Evolutionary conservation across 2,329 filamentous ascomycete species (phyloP), one percentile per base, ranked within the genome.

Genomic region (Epichloe scottii): DNA sequence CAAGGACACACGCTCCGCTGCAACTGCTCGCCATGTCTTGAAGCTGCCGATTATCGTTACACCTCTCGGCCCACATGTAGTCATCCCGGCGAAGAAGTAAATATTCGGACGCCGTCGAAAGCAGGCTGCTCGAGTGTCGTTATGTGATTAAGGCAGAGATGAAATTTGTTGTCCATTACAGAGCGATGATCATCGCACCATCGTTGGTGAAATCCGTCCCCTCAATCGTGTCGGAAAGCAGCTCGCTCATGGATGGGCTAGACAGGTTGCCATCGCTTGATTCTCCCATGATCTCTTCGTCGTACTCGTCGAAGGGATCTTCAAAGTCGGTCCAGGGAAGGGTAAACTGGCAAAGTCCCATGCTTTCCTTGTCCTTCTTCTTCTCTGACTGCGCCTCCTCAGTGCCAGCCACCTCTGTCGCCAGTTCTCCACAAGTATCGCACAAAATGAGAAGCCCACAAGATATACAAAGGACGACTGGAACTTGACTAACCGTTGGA

Each of bases 401-500:
- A 38, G 55, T 51, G 44, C 53, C 53, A 46, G 52, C 53, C 53
- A 62, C 40, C 44, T 62, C 58, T 48, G 57, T 50, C 50, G 57
- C 57, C 50, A 61, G 53, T 33, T 60, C 55, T 37, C 62, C 62
- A 54, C 73, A 76, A 26, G 60, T 62, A 53, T 58, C 61, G 62
- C 74, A 77, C 45, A 62, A 59, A 53, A 77, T 66, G 55, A 71
- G 58, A 51, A 55, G 51, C 56, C 74, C 75, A 59, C 75, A 78
- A 53, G 67, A 62, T 50, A 73, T 63, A 64, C 74, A 79, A 54
- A 71, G 56, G 52, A 67, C 57, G 55, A 63, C 64, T 63, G 68
- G 63, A 64, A 67, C 59, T 60, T 70, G 65, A 95, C 91, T 80
- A 85, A 98, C 91, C 82, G 94, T 98, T 71, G 93, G 93, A 79